Base-by-base conservation (phyloP, 768 basidiomycete species). In the Saitozyma sp. region DNA sequence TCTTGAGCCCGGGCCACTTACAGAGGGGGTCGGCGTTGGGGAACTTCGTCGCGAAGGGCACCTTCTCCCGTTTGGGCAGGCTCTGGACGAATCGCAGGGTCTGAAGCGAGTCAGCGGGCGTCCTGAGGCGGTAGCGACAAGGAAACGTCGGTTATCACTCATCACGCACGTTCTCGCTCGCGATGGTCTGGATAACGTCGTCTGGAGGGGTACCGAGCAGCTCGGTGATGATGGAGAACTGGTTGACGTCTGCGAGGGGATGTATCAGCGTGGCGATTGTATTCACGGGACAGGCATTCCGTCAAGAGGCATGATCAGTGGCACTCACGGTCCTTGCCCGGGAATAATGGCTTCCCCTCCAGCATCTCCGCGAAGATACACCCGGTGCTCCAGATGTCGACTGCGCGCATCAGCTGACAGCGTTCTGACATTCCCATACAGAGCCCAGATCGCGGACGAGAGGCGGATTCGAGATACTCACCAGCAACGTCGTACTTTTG, bases 291-390 rank as follows among this genome's bases (percentile, higher is more conserved):
- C 29, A 29, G 29, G 29, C 29, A 48, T 48, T 48, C 46, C 11
- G 9, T 8, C 10, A 54, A 54, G 14, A 10, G 3, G 3, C 29
- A 29, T 29, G 29, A 29, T 29, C 29, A 29, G 29, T 29, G 29
- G 29, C 29, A 89, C 94, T 82, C 80, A 97, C 95, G 96, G 75
- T 99, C 96, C 84, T 98, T 98, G 61, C 96, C 96, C 37, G 96
- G 96, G 85, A 99, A 99, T 69, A 99, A 83, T 0, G 96, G 95
- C 78, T 97, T 97, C 40, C 96, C 96, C 79, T 97, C 94, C 54
- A 99, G 82, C 96, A 99, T 99, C 83, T 99, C 96, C 6, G 96
- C 96, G 75, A 99, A 97, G 79, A 99, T 98, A 83, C 96, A 99
- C 7, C 94, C 96, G 10, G 94, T 93, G 75, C 91, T 94, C 96